Evolutionary conservation across 208 protist species (phyloP), one percentile per base, ranked within the genome.

Genomic region (Phytomonas serpens): DNA sequence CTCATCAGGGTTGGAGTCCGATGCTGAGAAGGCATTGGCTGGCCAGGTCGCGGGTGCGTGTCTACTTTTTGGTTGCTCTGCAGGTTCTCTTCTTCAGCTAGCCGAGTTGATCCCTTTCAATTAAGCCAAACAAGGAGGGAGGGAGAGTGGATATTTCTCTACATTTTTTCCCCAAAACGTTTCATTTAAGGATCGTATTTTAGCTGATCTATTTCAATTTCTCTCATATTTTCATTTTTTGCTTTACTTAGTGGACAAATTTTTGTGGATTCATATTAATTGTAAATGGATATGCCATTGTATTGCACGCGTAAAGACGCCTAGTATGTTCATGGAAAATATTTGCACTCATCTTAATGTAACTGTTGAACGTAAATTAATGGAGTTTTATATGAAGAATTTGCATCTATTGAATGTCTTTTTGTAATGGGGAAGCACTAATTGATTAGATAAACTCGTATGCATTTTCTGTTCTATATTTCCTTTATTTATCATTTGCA

Each of bases 1-100:
- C 7, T 80, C 77, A 14, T 67, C 79, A 23, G 71, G 74, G 14
- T 70, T 93, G 36, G 47, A 52, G n/a, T 83, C 76, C 4, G 78
- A 90, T 29, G 85, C 78, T 0, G 82, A 91, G 75, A 74, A 82
- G 13, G 85, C 84, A 33, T 71, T 93, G 71, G 88, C 88, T 3
- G 86, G 88, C 0, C 84, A 91, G 74, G 69, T 80, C 11, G 84
- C 76, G 1, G 83, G 84, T 23, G 84, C 79, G 32, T 85, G 74
- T 61, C 80, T 93, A 16, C 79, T 93, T 16, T 71, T 85, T 33
- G 88, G 88, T 65, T 85, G 84, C 67, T 75, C 88, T 23, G 65
- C 77, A 16, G 88, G 88, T 30, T 91, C 85, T 3, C 82, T 93
- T 23, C 47, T 93, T 23, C 84, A 90, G 70, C 62, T 93, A 16